phyloP scores from a whole-genome alignment of 345 rosid species.

The Pugionium cornutum region DNA sequence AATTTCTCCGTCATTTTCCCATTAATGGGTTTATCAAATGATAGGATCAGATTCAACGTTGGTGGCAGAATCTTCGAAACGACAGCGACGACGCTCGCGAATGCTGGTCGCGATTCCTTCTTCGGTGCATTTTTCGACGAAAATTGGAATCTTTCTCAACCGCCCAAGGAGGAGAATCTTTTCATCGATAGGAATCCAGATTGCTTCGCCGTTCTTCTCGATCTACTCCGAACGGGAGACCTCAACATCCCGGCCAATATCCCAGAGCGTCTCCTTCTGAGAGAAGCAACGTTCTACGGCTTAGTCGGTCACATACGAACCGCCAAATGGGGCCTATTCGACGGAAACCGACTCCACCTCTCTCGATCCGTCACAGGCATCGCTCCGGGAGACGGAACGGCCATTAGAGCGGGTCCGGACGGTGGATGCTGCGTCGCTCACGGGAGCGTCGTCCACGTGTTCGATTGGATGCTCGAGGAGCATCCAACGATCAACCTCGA shows the following conservation, averaged over 20 bases:
- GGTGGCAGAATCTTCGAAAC: constrained; percentile 92
- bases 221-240: constrained; percentile 96
- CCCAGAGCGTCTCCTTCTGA: constrained; percentile 67
- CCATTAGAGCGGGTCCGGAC: constrained; percentile 86
- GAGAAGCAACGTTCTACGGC: constrained; percentile 88
- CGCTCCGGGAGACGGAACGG: constrained; percentile 98
- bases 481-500: constrained; percentile 75
- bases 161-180: constrained; percentile 36
- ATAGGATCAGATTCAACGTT: constrained; percentile 77
- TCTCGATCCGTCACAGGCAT: constrained; percentile 61
- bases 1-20: background rate
- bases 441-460: constrained; percentile 86
- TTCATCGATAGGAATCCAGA: constrained; percentile 91
- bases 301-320: constrained; percentile 70
- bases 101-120: constrained; percentile 86
- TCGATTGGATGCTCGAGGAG: constrained; percentile 89
- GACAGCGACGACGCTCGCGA: constrained; percentile 87
- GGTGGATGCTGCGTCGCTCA: constrained; percentile 98
- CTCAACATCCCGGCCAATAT: constrained; percentile 65
- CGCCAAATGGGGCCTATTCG: constrained; percentile 82
- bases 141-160: constrained; percentile 57
- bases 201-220: constrained; percentile 85
- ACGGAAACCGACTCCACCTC: constrained; percentile 70
- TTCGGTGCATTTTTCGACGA: constrained; percentile 85
- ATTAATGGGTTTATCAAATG: constrained; percentile 70